Conservation (phyloP, 73 alveolate genomes). For the Durusdinium trenchii region DNA sequence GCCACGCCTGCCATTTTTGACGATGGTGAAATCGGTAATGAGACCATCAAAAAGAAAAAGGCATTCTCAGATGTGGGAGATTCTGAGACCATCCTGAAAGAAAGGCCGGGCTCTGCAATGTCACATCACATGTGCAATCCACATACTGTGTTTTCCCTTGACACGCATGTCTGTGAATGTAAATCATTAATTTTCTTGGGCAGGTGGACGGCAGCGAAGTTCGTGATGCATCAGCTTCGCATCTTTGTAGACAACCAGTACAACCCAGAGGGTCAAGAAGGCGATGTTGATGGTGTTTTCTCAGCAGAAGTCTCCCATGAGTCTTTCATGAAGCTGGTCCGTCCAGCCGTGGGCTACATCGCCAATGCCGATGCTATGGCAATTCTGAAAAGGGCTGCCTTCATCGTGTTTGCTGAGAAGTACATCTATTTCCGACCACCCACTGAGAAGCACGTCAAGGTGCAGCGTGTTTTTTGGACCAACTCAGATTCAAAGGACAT, state of each 20-base stretch:
- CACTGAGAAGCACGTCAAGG: not conserved
- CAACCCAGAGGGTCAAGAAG: too few species aligned
- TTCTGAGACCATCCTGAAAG: not conserved
- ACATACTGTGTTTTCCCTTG: not conserved
- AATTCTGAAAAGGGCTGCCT: not conserved
- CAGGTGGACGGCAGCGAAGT: slow-evolving; percentile 21
- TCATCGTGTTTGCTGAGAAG: slow-evolving; percentile 7
- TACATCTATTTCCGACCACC: slow-evolving; percentile 18
- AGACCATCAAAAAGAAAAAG: slow-evolving; percentile 31
- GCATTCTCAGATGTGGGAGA: slow-evolving; percentile 3
- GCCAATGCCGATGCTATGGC: slow-evolving; percentile 23
- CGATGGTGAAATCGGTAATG: not conserved
- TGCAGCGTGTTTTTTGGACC: not conserved
- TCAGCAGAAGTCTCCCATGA: not conserved
- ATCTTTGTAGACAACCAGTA: not conserved
- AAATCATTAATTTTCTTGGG: not conserved
- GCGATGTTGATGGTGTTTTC: not conserved
- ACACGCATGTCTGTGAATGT: too few species aligned
- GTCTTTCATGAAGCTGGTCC: slow-evolving; percentile 6
- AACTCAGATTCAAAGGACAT: not conserved
- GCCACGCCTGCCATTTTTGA: not conserved
- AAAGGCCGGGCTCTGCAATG: not conserved
- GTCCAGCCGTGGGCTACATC: slow-evolving; percentile 12
- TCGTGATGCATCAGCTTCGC: not conserved
- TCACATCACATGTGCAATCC: not conserved